phyloP scores from a whole-genome alignment of 108 stramenopile species.

The Skeletonema potamos region DNA sequence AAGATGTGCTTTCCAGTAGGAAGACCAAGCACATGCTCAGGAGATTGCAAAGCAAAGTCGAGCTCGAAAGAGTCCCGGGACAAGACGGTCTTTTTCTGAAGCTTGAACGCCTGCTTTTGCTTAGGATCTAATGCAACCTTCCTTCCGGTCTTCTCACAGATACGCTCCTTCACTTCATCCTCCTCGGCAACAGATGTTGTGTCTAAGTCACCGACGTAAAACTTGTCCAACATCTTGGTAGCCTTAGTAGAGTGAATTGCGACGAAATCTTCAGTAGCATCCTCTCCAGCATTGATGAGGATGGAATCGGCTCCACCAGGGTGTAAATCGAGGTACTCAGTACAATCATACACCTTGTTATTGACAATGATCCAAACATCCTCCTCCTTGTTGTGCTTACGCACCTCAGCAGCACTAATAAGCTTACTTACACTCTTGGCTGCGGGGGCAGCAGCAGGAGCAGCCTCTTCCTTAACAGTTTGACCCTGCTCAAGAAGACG shows the following conservation, averaged over 20 bases:
- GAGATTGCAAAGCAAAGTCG: constrained; percentile 91
- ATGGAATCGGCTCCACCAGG: constrained; percentile 94
- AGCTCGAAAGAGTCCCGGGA: constrained; percentile 93
- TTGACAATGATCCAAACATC: constrained; percentile 96
- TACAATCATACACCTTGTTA: constrained; percentile 90
- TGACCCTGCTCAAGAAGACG: constrained; percentile 61
- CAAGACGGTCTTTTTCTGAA: constrained; percentile 86
- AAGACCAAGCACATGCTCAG: constrained; percentile 91
- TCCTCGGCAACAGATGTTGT: constrained; percentile 32
- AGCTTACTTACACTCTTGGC: constrained; percentile 41
- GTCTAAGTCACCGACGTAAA: constrained; percentile 91
- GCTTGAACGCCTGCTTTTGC: constrained; percentile 81
- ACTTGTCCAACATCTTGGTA: constrained; percentile 90
- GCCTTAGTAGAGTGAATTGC: constrained; percentile 97
- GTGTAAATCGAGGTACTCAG: constrained; percentile 93
- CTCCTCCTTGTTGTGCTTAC: constrained; percentile 87
- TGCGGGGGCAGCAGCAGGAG: constrained; percentile 34
- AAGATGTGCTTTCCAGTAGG: constrained; percentile 98
- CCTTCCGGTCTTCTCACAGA: constrained; percentile 51
- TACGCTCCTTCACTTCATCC: constrained; percentile 38
- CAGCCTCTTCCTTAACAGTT: constrained; percentile 39
- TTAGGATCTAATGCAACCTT: constrained; percentile 84
- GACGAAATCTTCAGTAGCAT: constrained; percentile 95
- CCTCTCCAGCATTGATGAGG: constrained; percentile 92
- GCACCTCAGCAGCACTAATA: constrained; percentile 84